Percentiles rank a stretch among this genome's conserved stretches.
Conservation (phyloP, 805 yeast species). For the Blastobotrys chiropterorum region DNA sequence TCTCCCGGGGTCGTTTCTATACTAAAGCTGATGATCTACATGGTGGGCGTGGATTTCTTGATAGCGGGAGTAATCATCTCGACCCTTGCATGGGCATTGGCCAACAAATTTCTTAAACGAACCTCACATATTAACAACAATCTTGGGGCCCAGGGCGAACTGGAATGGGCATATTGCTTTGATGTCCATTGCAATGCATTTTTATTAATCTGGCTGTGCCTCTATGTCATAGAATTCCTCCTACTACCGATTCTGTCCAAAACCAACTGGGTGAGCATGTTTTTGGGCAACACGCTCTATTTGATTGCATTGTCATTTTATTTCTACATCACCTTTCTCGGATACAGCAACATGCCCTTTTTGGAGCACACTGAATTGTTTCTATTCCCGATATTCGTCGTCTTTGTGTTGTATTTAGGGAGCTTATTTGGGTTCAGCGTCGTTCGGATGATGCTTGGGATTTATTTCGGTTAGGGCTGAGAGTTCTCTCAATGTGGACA, state of each 20-base stretch:
- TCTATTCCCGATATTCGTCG: conserved; percentile 56
- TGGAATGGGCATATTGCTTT: conserved; percentile 94
- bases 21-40: conserved; percentile 61
- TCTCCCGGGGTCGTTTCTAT: conserved; percentile 57
- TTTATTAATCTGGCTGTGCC: conserved; percentile 66
- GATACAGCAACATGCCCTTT: conserved; percentile 73
- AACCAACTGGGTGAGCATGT: conserved; percentile 57
- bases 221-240: conserved; percentile 69
- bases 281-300: conserved; percentile 76
- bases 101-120: conserved; percentile 51
- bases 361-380: conserved; percentile 57
- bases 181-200: conserved; percentile 93
- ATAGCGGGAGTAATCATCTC: conserved; percentile 63
- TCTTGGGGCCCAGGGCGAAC: conserved; percentile 35
- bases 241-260: conserved; percentile 64
- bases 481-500: too few relatives aligned
- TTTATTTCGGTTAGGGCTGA: conserved; percentile 36
- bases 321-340: conserved; percentile 75
- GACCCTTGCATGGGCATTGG: conserved; percentile 64
- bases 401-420: conserved; percentile 52
- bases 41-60: conserved; percentile 81
- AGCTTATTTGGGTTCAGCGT: conserved; percentile 66
- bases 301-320: conserved; percentile 70
- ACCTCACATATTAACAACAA: conserved; percentile 13
- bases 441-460: conserved; percentile 55